phyloP scores from a whole-genome alignment of 2,329 filamentous ascomycete genomes.

The Beauveria scarabaeidicola region DNA sequence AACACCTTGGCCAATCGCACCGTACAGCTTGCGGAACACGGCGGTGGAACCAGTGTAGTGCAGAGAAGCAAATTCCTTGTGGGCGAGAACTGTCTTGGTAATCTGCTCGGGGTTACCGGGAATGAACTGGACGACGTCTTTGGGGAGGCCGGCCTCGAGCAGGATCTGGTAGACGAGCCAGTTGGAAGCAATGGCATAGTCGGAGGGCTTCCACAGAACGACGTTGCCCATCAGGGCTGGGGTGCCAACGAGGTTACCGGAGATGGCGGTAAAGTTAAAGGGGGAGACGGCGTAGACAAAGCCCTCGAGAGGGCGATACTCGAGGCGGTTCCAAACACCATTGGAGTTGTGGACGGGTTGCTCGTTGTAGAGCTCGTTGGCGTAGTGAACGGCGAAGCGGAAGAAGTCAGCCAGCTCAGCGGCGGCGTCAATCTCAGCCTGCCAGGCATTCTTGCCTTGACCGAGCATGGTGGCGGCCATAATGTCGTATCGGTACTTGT shows the following conservation, averaged over 20 bases:
- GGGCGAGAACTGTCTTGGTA: conserved; percentile 66
- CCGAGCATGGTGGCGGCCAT: conserved; percentile 95
- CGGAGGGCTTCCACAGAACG: conserved; percentile 94
- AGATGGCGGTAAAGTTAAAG: conserved; percentile 97
- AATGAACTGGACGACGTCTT: conserved; percentile 87
- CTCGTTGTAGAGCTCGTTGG: conserved; percentile 79
- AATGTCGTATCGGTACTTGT: conserved; percentile 92
- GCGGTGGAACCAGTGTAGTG: conserved; percentile 92
- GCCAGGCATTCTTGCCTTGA: conserved; percentile 97
- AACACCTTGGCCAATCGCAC: conserved; percentile 73
- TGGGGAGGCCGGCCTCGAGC: conserved; percentile 80
- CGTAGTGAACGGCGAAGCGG: conserved; percentile 89
- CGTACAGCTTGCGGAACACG: conserved; percentile 84
- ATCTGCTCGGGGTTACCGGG: conserved; percentile 81
- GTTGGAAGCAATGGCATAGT: conserved; percentile 79
- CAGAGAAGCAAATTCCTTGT: conserved; percentile 77
- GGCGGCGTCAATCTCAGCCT: conserved; percentile 95
- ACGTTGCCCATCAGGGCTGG: conserved; percentile 91
- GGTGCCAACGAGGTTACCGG: conserved; percentile 72
- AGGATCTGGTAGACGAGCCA: conserved; percentile 87
- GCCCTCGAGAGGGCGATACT: conserved; percentile 83
- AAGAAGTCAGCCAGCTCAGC: conserved; percentile 91
- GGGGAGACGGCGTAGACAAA: conserved; percentile 92
- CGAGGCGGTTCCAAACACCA: conserved; percentile 85
- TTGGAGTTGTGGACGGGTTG: conserved; percentile 78